Base-by-base conservation (phyloP, 306 rosid genomes). In the Potentilla sterilis region DNA sequence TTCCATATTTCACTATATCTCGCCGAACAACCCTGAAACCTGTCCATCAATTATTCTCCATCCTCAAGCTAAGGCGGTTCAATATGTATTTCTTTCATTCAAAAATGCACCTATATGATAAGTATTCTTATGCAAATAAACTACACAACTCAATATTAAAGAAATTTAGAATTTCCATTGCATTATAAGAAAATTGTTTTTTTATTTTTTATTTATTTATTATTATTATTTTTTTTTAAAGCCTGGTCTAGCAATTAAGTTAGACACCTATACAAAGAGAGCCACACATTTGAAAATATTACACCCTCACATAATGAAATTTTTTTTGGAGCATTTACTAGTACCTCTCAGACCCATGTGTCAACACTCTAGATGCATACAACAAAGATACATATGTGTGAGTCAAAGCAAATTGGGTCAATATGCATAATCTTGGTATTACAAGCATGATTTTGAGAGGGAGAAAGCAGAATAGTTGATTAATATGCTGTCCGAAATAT, bases 11-110 rank as follows among this genome's bases (percentile, higher is more conserved):
- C 79, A 95, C 46, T 72, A 95, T 81, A 89, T 90, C 95, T 83
- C 97, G 92, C 68, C 96, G 91, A 80, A 40, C 89, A 84, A 87
- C 97, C 98, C 93, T 84, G 92, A 86, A 95, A 86, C 98, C 98
- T 95, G 96, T 79, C 85, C 89, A 95, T 69, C 83, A 87, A 88
- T 90, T 82, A 90, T 82, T 78, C 87, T 83, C 85, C 73, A 84
- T 81, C 92, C 85, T 85, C 89, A 79, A 81, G 75, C 79, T 74
- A 78, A 68, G 83, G 77, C 61, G 73, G 67, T 65, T 75, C 78
- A 75, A 81, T 61, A 77, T 67, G 69, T 57, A 63, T 57, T 72
- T 61, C 71, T 77, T 75, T 79, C 48, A 67, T 6, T 21, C 24
- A 54, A 28, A 76, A 82, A 52, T 38, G 74, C 41, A 77, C 67